A percentile compares a stretch with the other conserved stretches of the same genome.
These are phyloP conservation scores for Colletotrichum lindemuthianum DNA, from an alignment of 2,329 filamentous ascomycete genomes.

Conservation along the genomic window DNA sequence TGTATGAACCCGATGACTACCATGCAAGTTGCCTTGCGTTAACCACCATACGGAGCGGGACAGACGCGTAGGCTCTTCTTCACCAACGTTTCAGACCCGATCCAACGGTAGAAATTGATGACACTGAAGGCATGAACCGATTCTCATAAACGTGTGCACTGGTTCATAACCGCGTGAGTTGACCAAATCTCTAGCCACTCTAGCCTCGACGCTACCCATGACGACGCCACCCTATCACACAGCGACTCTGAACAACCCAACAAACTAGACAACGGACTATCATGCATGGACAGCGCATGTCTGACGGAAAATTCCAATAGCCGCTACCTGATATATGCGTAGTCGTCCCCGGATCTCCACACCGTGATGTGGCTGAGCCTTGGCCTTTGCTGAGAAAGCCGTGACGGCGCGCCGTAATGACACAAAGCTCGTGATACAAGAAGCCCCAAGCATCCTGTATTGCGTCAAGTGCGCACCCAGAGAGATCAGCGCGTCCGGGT, in stretches of 20 bases:
- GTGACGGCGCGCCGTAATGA: not conserved
- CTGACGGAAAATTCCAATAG: not conserved
- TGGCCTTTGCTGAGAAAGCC: no score
- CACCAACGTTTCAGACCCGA: not conserved
- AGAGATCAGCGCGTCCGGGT: no score
- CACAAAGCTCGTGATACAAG: constrained; percentile 3
- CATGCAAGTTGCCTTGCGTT: no score
- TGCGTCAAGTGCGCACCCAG: no score
- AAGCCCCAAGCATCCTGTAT: no score
- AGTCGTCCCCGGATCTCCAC: no score
- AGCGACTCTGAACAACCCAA: not conserved
- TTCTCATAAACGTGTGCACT: constrained; percentile 5
- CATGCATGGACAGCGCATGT: not conserved
- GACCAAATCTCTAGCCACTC: constrained; percentile 9
- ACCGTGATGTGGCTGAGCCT: no score
- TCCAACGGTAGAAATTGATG: constrained; percentile 4
- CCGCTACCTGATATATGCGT: constrained; percentile 1
- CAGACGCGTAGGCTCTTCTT: no score
- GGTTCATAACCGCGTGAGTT: not conserved
- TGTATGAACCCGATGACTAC: no score
- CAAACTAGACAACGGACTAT: not conserved
- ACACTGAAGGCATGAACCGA: constrained; percentile 2
- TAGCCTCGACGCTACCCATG: constrained; percentile 21
- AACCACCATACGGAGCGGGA: no score
- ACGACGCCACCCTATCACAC: not conserved